These are phyloP conservation scores for Xylariaceae sp. DNA, from an alignment of 2,329 filamentous ascomycete genomes.

Conservation along the genomic window DNA sequence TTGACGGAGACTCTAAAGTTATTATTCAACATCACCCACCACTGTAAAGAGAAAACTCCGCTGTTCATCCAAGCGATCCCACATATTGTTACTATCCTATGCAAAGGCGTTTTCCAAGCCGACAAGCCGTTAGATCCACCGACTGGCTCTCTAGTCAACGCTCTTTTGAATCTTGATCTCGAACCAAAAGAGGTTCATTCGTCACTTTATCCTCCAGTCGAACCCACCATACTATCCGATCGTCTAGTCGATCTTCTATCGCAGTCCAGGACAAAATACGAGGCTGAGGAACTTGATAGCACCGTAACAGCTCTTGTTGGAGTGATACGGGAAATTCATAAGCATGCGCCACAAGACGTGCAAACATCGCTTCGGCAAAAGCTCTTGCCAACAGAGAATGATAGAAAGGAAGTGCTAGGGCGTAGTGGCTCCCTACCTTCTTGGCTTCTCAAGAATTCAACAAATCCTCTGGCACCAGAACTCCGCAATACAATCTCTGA, in stretches of 20 bases:
- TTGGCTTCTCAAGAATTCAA: slow-evolving; percentile 71
- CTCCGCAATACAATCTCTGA: slow-evolving; percentile 71
- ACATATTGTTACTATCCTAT: slow-evolving; percentile 67
- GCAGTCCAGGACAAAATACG: slow-evolving; percentile 58
- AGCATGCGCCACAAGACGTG: slow-evolving; percentile 59
- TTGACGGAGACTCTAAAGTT: slow-evolving; percentile 81
- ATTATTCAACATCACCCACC: slow-evolving; percentile 81
- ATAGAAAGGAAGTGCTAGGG: slow-evolving; percentile 74
- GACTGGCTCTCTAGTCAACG: slow-evolving; percentile 69
- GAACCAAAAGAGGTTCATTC: slow-evolving; percentile 48
- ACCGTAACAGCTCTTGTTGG: slow-evolving; percentile 69
- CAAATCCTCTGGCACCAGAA: slow-evolving; percentile 65
- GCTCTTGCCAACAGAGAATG: slow-evolving; percentile 72
- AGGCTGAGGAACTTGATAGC: slow-evolving; percentile 66
- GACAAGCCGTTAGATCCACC: slow-evolving; percentile 68
- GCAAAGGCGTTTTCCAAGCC: slow-evolving; percentile 52
- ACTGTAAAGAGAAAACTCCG: slow-evolving; percentile 57
- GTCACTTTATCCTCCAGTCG: slow-evolving; percentile 62
- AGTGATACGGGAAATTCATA: slow-evolving; percentile 66
- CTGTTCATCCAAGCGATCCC: slow-evolving; percentile 66
- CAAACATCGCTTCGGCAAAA: slow-evolving; percentile 59
- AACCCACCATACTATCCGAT: slow-evolving; percentile 56
- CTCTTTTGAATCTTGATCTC: slow-evolving; percentile 73
- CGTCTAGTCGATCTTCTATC: slow-evolving; percentile 69
- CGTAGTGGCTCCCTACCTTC: slow-evolving; percentile 69